These are phyloP conservation scores for Chaetomium strumarium DNA, from an alignment of 2,329 filamentous ascomycete genomes.

Conservation along the genomic window DNA sequence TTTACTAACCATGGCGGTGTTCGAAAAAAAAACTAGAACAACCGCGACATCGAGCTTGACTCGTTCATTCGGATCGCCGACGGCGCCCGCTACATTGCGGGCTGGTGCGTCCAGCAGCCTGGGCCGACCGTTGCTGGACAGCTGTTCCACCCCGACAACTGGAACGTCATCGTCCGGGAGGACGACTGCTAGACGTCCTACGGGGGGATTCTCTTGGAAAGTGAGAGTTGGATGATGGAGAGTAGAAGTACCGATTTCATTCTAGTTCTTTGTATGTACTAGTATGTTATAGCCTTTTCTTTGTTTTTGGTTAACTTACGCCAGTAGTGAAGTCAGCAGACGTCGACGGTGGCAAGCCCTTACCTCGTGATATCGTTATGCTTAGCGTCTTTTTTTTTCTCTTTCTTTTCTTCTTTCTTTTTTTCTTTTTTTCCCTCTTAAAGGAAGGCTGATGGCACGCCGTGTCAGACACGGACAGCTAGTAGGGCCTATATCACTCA, in stretches of 20 bases:
- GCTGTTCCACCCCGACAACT: slow-evolving; percentile 1
- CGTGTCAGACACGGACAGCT: no score
- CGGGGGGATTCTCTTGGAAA: no score
- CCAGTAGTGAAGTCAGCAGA: neutral
- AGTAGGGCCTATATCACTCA: no score
- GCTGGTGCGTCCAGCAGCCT: neutral
- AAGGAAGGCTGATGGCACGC: no score
- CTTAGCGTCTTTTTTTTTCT: no score
- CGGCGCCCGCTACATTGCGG: neutral
- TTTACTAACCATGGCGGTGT: no score
- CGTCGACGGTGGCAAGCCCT: no score
- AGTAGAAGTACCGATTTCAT: neutral
- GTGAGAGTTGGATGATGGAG: no score
- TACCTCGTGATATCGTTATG: no score
- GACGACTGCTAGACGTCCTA: neutral
- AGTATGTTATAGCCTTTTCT: neutral
- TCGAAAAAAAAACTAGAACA: no score
- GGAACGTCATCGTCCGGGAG: neutral
- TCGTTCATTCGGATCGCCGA: neutral
- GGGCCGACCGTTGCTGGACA: neutral
- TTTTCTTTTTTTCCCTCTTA: no score
- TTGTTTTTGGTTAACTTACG: neutral
- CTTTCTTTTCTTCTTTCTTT: no score
- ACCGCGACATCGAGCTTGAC: neutral
- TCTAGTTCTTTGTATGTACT: neutral